A percentile compares a stretch with the other conserved stretches of the same genome.
Conservation (phyloP, 352 stramenopile species). For the Phytophthora hybrid region DNA sequence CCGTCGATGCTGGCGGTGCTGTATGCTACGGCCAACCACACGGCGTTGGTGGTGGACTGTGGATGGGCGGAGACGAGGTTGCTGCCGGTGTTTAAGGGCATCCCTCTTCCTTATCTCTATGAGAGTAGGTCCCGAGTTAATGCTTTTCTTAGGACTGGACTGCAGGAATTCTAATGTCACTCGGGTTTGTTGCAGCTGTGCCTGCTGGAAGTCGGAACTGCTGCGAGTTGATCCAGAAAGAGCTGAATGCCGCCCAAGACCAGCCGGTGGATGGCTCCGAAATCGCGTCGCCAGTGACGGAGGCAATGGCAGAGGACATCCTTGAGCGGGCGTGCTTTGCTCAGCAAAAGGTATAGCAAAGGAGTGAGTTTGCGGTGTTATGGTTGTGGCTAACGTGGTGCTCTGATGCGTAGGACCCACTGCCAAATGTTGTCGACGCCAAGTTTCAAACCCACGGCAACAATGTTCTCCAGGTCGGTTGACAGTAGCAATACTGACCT, state of each 20-base stretch:
- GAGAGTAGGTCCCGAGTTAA: constrained; percentile 44
- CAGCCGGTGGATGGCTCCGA: constrained; percentile 35
- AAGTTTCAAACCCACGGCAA: constrained; percentile 55
- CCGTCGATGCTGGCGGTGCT: constrained; percentile 69
- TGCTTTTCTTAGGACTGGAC: not conserved
- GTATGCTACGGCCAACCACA: constrained; percentile 80
- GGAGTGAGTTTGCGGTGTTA: not conserved
- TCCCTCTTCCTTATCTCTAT: constrained; percentile 77
- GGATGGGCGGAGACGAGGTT: constrained; percentile 79
- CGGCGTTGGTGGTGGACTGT: constrained; percentile 82
- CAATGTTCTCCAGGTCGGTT: constrained; percentile 47
- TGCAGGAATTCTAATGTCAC: not conserved
- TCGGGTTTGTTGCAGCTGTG: constrained; percentile 39
- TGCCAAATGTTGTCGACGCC: constrained; percentile 50
- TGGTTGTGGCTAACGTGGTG: not conserved
- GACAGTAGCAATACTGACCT: not conserved
- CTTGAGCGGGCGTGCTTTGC: constrained; percentile 82
- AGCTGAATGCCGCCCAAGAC: constrained; percentile 35
- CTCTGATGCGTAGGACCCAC: constrained; percentile 37
- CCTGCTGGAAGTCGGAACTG: constrained; percentile 53
- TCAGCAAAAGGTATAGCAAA: constrained; percentile 50
- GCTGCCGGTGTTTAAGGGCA: constrained; percentile 85
- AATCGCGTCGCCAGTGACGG: constrained; percentile 17
- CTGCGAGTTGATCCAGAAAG: constrained; percentile 47
- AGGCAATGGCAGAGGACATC: constrained; percentile 60